Evolutionary conservation across 371 early-diverging fungal species (phyloP).

Genomic region (Apophysomyces sp.): DNA sequence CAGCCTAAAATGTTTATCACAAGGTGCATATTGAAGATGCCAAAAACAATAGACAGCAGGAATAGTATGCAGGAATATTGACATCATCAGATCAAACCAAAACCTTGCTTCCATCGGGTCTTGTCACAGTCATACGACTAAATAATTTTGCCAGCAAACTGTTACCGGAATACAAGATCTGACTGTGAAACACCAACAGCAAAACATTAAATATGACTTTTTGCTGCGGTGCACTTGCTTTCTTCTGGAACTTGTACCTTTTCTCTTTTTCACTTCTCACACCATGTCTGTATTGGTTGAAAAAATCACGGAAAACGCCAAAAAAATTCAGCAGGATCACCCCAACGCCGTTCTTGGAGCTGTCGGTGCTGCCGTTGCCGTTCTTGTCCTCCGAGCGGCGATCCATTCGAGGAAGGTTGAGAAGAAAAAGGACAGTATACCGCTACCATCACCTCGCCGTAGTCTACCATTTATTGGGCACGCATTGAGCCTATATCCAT

Average conservation of each 20-base stretch:
- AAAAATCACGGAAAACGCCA: neutral
- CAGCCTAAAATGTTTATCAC: too few species aligned
- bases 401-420: neutral
- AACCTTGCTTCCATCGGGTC: too few species aligned
- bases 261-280: neutral
- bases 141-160: too few species aligned
- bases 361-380: neutral
- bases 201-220: too few species aligned
- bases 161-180: too few species aligned
- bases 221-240: too few species aligned
- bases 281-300: neutral
- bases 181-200: too few species aligned
- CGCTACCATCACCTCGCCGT: neutral
- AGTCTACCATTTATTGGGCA: constrained; percentile 6
- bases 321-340: neutral
- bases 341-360: neutral
- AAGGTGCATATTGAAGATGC: too few species aligned
- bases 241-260: neutral
- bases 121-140: too few species aligned
- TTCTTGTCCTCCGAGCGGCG: neutral
- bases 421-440: neutral
- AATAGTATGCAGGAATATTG: too few species aligned
- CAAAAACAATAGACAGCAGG: too few species aligned
- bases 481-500: neutral
- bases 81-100: too few species aligned